Conservation (phyloP, 345 rosid genomes). For the Excoecaria cochinchinensis region DNA sequence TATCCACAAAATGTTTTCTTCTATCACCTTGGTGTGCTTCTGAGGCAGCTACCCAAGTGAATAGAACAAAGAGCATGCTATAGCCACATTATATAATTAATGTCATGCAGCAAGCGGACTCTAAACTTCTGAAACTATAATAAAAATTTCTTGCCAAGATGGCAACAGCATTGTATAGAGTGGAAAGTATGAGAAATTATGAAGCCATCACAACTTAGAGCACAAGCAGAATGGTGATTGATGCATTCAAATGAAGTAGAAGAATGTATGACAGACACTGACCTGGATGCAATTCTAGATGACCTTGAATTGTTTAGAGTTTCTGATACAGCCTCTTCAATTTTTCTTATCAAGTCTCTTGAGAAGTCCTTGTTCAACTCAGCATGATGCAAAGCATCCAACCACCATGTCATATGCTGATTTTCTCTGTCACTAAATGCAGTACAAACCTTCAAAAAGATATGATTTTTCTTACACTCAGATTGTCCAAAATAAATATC, state of each 20-base stretch:
- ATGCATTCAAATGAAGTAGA: background rate
- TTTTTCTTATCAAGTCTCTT: constrained; percentile 70
- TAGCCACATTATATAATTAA: background rate
- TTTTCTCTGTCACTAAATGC: constrained; percentile 42
- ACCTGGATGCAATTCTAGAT: constrained; percentile 51
- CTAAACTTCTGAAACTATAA: background rate
- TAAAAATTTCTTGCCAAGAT: background rate
- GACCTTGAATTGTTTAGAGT: constrained; percentile 54
- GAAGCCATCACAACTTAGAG: background rate
- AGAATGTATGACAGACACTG: constrained; percentile 24
- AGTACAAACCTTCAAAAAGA: constrained; percentile 58
- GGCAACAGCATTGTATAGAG: background rate
- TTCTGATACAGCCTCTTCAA: constrained; percentile 78
- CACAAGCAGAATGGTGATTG: background rate
- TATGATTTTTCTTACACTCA: background rate
- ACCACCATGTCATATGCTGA: constrained; percentile 72
- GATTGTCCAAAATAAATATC: background rate
- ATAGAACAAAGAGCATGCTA: background rate
- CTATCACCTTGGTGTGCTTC: background rate
- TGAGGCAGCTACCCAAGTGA: background rate
- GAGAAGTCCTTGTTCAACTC: constrained; percentile 64
- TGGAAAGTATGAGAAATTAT: background rate
- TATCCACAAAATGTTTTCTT: background rate
- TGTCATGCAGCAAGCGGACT: background rate
- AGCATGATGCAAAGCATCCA: constrained; percentile 65